Evolutionary conservation across 2,329 filamentous ascomycete genomes (phyloP), one percentile per base, ranked within the genome.

Genomic region (Colletotrichum orbiculare): DNA sequence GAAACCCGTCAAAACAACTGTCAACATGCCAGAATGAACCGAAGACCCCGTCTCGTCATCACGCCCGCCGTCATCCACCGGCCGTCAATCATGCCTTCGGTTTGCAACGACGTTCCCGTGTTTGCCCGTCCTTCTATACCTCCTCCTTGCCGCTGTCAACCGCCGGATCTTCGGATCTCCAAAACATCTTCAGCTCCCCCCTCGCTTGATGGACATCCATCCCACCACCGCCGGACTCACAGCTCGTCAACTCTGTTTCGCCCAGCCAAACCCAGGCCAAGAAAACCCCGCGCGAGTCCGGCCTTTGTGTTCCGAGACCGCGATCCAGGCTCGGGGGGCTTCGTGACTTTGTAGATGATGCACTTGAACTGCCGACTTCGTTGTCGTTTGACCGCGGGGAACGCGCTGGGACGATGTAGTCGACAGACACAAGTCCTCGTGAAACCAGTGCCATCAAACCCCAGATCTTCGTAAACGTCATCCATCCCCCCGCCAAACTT

Each of bases 1-100:
- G 58, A 65, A 65, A 65, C 62, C 33, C 62, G 39, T 47, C 61
- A 61, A 61, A 59, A 46, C 46, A 46, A 46, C 43, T n/a, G 6
- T 11, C 43, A 10, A 50, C 45, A 48, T 15, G 45, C 38, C 46
- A 49, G 15, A 48, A 48, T n/a, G 42, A 25, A 33, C 4, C 25
- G 25, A 46, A 11, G 12, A 46, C n/a, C 43, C 43, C 25, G 43
- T 46, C 25, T 17, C 2, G 8, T 11, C n/a, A 6, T 15, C 7
- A 10, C 15, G 15, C 43, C 17, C 15, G 15, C 15, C 43, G 17
- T 46, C 25, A 25, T 25, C 25, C 3, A 25, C 25, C 25, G 0
- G 25, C 25, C 25, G 25, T 25, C 25, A 4, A 4, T 25, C 25
- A 25, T 25, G 25, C 25, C 3, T 25, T 5, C 25, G 4, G 1